These are phyloP conservation scores for Pichia cephalocereana DNA, from an alignment of 805 yeast species.

Conservation along the genomic window DNA sequence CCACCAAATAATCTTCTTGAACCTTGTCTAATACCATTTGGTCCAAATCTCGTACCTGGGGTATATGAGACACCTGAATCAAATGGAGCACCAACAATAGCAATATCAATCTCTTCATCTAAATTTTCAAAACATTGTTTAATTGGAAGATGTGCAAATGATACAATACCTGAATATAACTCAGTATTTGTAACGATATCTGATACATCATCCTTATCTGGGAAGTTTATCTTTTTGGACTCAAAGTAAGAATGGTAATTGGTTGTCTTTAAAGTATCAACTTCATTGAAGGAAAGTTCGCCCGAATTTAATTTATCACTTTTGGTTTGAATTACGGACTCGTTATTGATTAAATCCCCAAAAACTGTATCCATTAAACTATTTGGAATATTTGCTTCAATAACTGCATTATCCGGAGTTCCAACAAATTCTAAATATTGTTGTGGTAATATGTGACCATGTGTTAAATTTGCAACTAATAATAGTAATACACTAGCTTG, in stretches of 20 bases:
- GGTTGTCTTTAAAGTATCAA: too few relatives aligned
- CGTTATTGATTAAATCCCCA: constrained; percentile 16
- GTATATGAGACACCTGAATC: constrained; percentile 48
- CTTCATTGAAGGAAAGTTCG: neutral
- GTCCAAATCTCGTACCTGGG: constrained; percentile 55
- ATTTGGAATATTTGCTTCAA: neutral
- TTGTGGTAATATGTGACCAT: constrained; percentile 2
- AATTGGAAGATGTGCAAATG: constrained; percentile 45
- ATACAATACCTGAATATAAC: constrained; percentile 41
- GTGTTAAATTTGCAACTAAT: neutral
- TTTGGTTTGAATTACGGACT: constrained; percentile 6
- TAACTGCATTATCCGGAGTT: neutral
- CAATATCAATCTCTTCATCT: constrained; percentile 35
- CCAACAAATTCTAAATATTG: neutral
- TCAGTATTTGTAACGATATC: constrained; percentile 17
- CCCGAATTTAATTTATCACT: constrained; percentile 6
- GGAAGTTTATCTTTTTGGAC: constrained; percentile 21
- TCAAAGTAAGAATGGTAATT: constrained; percentile 8
- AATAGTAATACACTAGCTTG: neutral
- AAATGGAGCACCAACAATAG: constrained; percentile 51
- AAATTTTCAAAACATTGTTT: constrained; percentile 41
- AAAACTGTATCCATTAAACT: constrained; percentile 19
- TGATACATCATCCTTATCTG: constrained; percentile 29
- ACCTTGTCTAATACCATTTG: constrained; percentile 36
- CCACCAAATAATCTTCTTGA: constrained; percentile 38